A percentile compares a stretch with the other conserved stretches of the same genome.
phyloP scores from a whole-genome alignment of 805 yeast species.

The Ogataea polymorpha region DNA sequence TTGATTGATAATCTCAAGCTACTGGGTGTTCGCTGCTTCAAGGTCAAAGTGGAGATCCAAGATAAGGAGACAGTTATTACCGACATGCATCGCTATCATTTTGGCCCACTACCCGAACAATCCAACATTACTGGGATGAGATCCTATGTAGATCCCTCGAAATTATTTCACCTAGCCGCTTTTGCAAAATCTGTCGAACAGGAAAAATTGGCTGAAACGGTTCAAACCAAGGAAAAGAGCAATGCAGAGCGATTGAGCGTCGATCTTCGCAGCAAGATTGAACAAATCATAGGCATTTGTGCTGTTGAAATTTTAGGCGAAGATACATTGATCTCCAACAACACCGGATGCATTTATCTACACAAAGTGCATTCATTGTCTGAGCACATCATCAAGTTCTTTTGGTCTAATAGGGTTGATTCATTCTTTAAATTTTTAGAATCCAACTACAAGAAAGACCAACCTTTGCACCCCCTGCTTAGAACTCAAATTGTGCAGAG shows the following conservation, averaged over 20 bases:
- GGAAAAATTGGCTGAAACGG: conserved; percentile 15
- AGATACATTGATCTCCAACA: conserved; percentile 6
- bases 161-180: conserved; percentile 27
- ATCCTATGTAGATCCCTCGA: conserved; percentile 29
- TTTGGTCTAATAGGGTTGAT: conserved; percentile 26
- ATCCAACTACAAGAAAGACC: conserved; percentile 3
- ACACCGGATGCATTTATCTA: conserved; percentile 11
- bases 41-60: conserved; percentile 30
- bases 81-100: too few relatives aligned
- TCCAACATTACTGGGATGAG: conserved; percentile 12
- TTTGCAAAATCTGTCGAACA: conserved; percentile 24
- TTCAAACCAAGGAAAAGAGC: conserved; percentile 2
- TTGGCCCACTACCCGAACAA: too few relatives aligned
- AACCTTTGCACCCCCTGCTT: conserved; percentile 13
- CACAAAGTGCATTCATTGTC: conserved; percentile 27
- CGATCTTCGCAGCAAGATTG: conserved; percentile 16
- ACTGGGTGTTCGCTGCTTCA: conserved; percentile 28
- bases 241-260: not conserved
- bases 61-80: conserved; percentile 10
- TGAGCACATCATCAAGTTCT: conserved; percentile 31
- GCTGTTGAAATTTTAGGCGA: conserved; percentile 15
- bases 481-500: conserved; percentile 20
- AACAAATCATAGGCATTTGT: conserved; percentile 23
- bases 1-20: conserved; percentile 21
- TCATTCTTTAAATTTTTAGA: conserved; percentile 25